Evolutionary conservation across 106 monocot species (phyloP).

Genomic region (Platanthera zijinensis): DNA sequence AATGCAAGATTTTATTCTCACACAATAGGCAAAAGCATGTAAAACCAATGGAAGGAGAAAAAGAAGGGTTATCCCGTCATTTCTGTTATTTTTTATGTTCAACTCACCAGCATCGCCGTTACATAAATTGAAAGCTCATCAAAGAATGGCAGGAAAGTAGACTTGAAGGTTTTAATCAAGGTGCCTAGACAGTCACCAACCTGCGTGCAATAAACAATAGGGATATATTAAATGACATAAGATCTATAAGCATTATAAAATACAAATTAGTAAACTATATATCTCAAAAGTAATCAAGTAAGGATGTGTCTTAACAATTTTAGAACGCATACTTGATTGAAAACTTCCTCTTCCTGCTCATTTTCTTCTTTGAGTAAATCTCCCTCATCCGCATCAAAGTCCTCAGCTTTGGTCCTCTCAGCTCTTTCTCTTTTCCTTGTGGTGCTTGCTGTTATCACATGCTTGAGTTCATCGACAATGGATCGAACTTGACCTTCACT

Average conservation of each 20-base stretch:
- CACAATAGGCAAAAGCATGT: neutral
- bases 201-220: conserved; percentile 20
- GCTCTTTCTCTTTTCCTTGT: conserved; percentile 74
- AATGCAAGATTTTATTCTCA: neutral
- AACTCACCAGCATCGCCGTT: conserved; percentile 92
- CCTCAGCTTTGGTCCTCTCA: conserved; percentile 77
- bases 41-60: neutral
- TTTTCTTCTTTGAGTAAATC: conserved; percentile 92
- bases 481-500: conserved; percentile 64
- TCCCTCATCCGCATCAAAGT: conserved; percentile 95
- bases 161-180: conserved; percentile 84
- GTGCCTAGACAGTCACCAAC: conserved; percentile 87
- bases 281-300: neutral
- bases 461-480: conserved; percentile 88
- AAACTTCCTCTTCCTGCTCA: conserved; percentile 96
- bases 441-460: conserved; percentile 80
- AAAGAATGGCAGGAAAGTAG: conserved; percentile 89
- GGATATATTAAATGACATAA: neutral
- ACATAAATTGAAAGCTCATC: conserved; percentile 85
- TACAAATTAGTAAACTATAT: neutral
- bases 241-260: neutral
- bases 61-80: neutral
- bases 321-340: conserved; percentile 52
- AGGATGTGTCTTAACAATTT: neutral
- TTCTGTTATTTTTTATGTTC: neutral